These are phyloP conservation scores for Allomyces macrogynus DNA, from an alignment of 192 early-diverging fungal genomes.

Conservation along the genomic window DNA sequence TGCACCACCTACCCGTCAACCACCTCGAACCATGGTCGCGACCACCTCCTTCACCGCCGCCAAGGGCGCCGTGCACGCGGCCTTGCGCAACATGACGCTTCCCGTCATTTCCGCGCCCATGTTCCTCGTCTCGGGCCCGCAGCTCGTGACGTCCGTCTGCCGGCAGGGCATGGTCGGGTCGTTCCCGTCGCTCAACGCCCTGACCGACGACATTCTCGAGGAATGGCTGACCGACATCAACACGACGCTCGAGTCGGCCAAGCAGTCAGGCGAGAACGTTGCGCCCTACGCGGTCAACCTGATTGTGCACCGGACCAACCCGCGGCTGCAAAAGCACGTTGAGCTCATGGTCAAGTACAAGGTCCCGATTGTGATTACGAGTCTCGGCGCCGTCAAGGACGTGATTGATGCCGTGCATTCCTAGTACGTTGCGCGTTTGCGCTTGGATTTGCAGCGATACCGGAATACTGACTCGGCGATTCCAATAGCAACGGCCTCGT, in stretches of 20 bases:
- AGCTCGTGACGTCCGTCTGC: constrained; percentile 7
- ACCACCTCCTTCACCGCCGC: no score
- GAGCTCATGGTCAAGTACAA: constrained; percentile 10
- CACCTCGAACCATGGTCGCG: no score
- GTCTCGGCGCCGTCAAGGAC: constrained; percentile 11
- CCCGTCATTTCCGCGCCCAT: constrained; percentile 13
- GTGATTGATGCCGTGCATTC: constrained; percentile 10
- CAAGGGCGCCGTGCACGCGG: no score
- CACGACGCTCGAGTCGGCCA: not conserved
- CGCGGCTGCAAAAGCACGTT: constrained; percentile 7
- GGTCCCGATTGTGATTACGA: constrained; percentile 12
- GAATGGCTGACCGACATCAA: constrained; percentile 9
- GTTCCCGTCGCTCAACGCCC: constrained; percentile 13
- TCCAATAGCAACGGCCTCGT: constrained; percentile 4
- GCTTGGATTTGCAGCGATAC: not conserved
- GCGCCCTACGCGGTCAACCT: constrained; percentile 12
- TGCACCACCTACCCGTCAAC: no score
- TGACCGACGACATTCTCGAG: constrained; percentile 7
- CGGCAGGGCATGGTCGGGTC: constrained; percentile 10
- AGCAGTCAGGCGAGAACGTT: not conserved
- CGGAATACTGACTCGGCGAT: no score
- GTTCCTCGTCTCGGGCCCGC: constrained; percentile 13
- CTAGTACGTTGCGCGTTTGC: no score
- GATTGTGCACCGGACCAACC: constrained; percentile 16
- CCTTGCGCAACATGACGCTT: not conserved